phyloP scores from a whole-genome alignment of 345 rosid species.

The Euclidium syriacum region DNA sequence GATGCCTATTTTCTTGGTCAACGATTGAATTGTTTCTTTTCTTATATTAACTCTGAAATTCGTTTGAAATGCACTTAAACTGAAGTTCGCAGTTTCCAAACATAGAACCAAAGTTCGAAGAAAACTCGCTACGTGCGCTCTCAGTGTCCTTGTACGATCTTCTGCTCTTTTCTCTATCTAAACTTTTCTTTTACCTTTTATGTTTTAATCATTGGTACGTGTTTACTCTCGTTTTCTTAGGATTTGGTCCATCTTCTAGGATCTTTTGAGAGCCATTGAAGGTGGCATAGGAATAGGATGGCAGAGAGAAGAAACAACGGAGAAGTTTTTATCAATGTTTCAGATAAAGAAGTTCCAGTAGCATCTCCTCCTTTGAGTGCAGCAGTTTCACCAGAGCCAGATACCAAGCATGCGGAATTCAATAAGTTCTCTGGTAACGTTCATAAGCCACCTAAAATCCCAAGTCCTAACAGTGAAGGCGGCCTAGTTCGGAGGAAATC shows the following conservation, averaged over 20 bases:
- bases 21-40: too few relatives aligned
- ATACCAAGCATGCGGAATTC: neutral
- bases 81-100: neutral
- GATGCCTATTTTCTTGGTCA: too few relatives aligned
- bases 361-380: neutral
- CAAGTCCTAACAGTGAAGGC: slow-evolving; percentile 33
- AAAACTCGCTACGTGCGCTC: neutral
- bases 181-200: too few relatives aligned
- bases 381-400: neutral
- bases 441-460: slow-evolving; percentile 60
- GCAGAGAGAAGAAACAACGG: slow-evolving; percentile 15
- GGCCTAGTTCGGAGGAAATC: slow-evolving; percentile 44
- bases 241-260: slow-evolving; percentile 11
- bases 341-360: slow-evolving; percentile 7
- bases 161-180: too few relatives aligned
- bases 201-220: neutral
- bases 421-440: slow-evolving; percentile 32
- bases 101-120: neutral
- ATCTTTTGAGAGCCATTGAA: slow-evolving; percentile 6
- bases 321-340: slow-evolving; percentile 25
- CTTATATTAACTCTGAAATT: neutral
- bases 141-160: slow-evolving; percentile 22
- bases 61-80: neutral
- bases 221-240: slow-evolving; percentile 4
- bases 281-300: slow-evolving; percentile 17